phyloP scores from a whole-genome alignment of 306 rosid genomes.

The Hippophae tibetana region DNA sequence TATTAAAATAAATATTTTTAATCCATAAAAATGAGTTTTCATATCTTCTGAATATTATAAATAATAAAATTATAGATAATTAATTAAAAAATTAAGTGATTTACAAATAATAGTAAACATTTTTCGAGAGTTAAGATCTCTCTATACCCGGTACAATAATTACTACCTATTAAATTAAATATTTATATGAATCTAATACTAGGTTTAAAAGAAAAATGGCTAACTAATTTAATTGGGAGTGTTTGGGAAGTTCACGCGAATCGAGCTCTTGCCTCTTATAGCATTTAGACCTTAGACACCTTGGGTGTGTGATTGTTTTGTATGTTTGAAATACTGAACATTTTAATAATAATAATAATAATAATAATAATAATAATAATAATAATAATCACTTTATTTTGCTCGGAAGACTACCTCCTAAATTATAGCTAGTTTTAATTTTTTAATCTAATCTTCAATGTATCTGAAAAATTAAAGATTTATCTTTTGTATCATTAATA shows the following conservation, averaged over 20 bases:
- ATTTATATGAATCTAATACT: background rate
- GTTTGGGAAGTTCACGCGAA: constrained; percentile 16
- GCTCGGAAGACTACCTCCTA: background rate
- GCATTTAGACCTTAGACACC: background rate
- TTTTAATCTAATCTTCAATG: too few relatives aligned
- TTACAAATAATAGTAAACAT: too few relatives aligned
- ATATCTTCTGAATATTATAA: too few relatives aligned
- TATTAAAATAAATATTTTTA: too few relatives aligned
- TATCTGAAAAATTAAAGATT: too few relatives aligned
- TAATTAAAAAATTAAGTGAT: too few relatives aligned
- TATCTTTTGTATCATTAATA: too few relatives aligned
- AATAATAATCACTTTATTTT: background rate
- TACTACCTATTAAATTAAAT: background rate
- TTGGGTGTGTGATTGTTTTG: too few relatives aligned
- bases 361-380: background rate
- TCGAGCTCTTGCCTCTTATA: constrained; percentile 1
- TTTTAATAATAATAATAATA: background rate
- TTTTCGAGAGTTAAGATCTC: constrained; percentile 4
- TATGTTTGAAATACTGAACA: background rate
- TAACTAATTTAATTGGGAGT: background rate
- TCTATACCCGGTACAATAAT: constrained; percentile 3
- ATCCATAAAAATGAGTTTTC: too few relatives aligned
- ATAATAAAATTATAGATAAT: too few relatives aligned
- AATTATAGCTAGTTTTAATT: too few relatives aligned
- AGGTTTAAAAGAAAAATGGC: background rate